Evolutionary conservation across 2,329 filamentous ascomycete genomes (phyloP), one percentile per base, ranked within the genome.

Genomic region (Massarina eburnea): DNA sequence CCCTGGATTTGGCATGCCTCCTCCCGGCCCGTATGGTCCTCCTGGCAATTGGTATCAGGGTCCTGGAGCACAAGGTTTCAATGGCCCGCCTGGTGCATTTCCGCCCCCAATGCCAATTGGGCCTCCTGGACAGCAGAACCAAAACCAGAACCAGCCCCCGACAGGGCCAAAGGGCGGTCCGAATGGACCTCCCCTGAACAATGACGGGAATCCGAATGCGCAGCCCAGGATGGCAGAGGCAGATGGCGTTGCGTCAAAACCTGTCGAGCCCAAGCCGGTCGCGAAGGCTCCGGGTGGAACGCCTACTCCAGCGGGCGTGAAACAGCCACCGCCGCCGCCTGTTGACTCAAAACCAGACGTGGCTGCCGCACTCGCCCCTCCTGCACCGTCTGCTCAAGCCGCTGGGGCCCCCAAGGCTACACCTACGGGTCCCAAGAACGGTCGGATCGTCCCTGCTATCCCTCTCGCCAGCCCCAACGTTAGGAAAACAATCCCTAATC

Each of bases 51-150:
- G 86, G 45, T 95, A 89, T 88, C 92, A 85, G 65, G 87, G 86
- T 56, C 83, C 84, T 8, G 86, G 85, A 5, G 83, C 84, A 8
- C 88, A 89, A 70, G 85, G 84, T 20, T 94, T 90, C 57, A 86
- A 84, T 26, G 84, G 81, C 22, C 85, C 82, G 12, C 82, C 81
- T 21, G 85, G 80, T 38, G 81, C 78, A 17, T 88, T 86, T 62
- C 70, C 73, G 42, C 85, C 84, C 48, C 81, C 81, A 21, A 74
- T 80, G 65, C 80, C 80, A 18, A 78, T 80, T 49, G 82, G 80
- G 26, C 79, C 80, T 50, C 79, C 80, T 33, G 76, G 77, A 29
- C 68, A 73, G 45, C 62, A 65, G 52, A 71, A 64, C 44, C 55
- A 52, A 43, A 52, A 54, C 55, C 67, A 67, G 41, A 68, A 70